A percentile compares a stretch with the other conserved stretches of the same genome.
Conservation (phyloP, 2,329 filamentous ascomycete species). For the Trichoderma breve region DNA sequence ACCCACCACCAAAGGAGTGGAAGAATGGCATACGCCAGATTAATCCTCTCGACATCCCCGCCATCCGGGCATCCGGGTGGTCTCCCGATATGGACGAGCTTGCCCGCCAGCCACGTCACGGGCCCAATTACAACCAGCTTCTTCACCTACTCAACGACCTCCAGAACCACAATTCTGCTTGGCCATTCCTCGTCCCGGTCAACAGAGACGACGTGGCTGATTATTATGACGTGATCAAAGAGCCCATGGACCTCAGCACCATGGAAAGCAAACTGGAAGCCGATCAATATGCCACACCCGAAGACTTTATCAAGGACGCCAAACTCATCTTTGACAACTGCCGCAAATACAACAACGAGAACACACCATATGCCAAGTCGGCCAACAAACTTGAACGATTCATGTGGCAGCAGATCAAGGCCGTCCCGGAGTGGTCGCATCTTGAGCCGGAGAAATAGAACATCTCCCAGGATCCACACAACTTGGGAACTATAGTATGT, state of each 20-base stretch:
- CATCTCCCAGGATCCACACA: constrained; percentile 6
- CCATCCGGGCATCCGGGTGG: constrained; percentile 92
- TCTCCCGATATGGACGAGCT: constrained; percentile 97
- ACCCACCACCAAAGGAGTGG: constrained; percentile 84
- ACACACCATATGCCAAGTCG: constrained; percentile 89
- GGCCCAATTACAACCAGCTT: constrained; percentile 93
- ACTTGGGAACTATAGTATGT: not conserved
- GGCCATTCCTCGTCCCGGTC: constrained; percentile 93
- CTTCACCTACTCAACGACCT: constrained; percentile 90
- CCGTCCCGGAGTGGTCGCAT: constrained; percentile 87
- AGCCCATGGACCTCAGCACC: constrained; percentile 93
- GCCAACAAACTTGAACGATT: constrained; percentile 91
- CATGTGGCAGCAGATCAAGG: constrained; percentile 91
- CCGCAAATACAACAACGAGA: constrained; percentile 94
- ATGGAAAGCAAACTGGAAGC: constrained; percentile 96
- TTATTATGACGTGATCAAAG: constrained; percentile 97
- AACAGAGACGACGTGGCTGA: constrained; percentile 96
- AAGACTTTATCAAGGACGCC: constrained; percentile 89
- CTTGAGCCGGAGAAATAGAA: constrained; percentile 49
- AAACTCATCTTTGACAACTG: constrained; percentile 93
- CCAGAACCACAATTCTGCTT: constrained; percentile 88
- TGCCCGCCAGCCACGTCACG: constrained; percentile 89
- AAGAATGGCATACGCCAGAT: constrained; percentile 70
- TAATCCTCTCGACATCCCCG: constrained; percentile 80
- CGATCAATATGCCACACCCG: constrained; percentile 84